Conservation (phyloP, 768 basidiomycete genomes). For the Hericium erinaceus region DNA sequence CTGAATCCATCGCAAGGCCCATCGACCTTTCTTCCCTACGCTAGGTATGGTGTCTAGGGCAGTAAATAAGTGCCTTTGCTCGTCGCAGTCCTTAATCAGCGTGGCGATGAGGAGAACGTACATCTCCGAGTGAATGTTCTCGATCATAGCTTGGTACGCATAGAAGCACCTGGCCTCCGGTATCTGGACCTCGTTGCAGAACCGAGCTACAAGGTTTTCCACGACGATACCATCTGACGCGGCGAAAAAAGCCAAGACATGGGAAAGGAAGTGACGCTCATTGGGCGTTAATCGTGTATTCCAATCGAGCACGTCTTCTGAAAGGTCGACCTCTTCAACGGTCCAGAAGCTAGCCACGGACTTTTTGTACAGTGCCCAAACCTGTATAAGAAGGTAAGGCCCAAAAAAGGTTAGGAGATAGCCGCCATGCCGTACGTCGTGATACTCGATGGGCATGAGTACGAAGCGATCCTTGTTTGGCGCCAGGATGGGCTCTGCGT, state of each 20-base stretch:
- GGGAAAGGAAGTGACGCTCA: slow-evolving; percentile 82
- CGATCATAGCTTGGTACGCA: slow-evolving; percentile 96
- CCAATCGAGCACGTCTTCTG: slow-evolving; percentile 82
- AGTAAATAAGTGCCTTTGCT: slow-evolving; percentile 80
- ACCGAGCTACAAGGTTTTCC: slow-evolving; percentile 89
- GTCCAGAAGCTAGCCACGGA: too few species aligned
- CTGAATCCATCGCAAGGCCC: slow-evolving; percentile 88
- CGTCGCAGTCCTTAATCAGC: slow-evolving; percentile 73
- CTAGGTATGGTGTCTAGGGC: slow-evolving; percentile 89
- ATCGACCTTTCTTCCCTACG: slow-evolving; percentile 87
- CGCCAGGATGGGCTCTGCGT: too few species aligned
- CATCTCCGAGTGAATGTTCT: too few species aligned
- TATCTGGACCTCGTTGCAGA: slow-evolving; percentile 83
- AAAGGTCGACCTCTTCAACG: slow-evolving; percentile 85
- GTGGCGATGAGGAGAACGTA: slow-evolving; percentile 93
- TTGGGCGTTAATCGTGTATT: slow-evolving; percentile 72
- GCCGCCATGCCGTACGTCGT: too few species aligned
- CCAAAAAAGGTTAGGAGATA: too few species aligned
- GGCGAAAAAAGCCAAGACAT: slow-evolving; percentile 96
- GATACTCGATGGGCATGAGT: too few species aligned
- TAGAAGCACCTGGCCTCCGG: slow-evolving; percentile 95
- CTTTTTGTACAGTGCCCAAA: too few species aligned
- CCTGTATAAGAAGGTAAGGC: too few species aligned
- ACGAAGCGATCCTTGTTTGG: too few species aligned
- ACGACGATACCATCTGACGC: slow-evolving; percentile 95